Evolutionary conservation across 306 rosid genomes (phyloP).

Genomic region (Adenanthera pavonina): DNA sequence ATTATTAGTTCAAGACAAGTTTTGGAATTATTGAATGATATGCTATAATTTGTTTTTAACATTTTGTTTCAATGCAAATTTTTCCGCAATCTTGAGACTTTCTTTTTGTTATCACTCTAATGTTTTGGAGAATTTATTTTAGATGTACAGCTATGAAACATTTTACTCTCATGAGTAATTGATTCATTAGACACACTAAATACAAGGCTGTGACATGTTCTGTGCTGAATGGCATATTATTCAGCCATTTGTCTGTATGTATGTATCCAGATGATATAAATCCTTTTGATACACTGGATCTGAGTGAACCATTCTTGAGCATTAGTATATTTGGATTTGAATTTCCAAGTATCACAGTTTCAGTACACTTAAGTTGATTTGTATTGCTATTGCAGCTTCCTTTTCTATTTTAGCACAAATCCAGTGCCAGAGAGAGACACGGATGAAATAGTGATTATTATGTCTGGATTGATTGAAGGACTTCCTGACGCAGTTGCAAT

Average conservation of each 20-base stretch:
- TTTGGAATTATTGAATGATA: not conserved
- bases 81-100: slow-evolving; percentile 3
- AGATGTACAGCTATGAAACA: not conserved
- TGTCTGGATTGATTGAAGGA: slow-evolving; percentile 94
- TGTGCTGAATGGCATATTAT: not conserved
- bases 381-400: slow-evolving; percentile 46
- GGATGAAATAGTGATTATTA: slow-evolving; percentile 63
- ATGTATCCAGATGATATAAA: not conserved
- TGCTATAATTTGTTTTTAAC: not conserved
- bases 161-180: not conserved
- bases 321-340: slow-evolving; percentile 19
- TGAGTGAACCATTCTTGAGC: not conserved
- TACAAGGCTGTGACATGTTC: not conserved
- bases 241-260: not conserved
- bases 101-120: not conserved
- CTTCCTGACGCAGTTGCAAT: slow-evolving; percentile 93
- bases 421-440: slow-evolving; percentile 42
- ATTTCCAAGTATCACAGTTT: slow-evolving; percentile 23
- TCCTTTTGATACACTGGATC: not conserved
- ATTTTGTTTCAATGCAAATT: not conserved
- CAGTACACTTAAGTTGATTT: slow-evolving; percentile 6
- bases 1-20: not conserved
- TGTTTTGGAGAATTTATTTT: not conserved
- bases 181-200: not conserved
- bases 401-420: slow-evolving; percentile 36